phyloP scores from a whole-genome alignment of 305 asterid genomes.

The Euphrasia arctica region DNA sequence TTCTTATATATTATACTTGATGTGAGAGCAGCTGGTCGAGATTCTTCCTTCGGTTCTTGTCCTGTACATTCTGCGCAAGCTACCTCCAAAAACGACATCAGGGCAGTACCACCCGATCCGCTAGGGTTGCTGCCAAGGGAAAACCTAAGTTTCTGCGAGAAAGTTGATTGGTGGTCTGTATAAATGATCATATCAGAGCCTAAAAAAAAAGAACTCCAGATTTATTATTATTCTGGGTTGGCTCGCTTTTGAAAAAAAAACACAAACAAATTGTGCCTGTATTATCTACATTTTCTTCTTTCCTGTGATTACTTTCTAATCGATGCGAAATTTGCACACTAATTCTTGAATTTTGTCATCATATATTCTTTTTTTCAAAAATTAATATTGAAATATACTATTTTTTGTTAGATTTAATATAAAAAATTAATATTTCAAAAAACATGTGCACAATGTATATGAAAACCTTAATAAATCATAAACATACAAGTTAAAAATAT shows the following conservation, averaged over 20 bases:
- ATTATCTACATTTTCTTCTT: conserved; percentile 18
- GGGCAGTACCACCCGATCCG: conserved; percentile 88
- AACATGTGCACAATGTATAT: too few species aligned
- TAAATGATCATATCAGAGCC: conserved; percentile 30
- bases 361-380: not conserved
- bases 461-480: too few species aligned
- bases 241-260: conserved; percentile 21
- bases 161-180: conserved; percentile 12
- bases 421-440: too few species aligned
- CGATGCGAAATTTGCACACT: not conserved
- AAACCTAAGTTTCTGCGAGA: conserved; percentile 1
- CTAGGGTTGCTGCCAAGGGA: conserved; percentile 25
- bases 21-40: conserved; percentile 68
- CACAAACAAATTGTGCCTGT: conserved; percentile 19
- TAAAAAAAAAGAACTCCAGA: conserved; percentile 31
- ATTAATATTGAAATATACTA: not conserved
- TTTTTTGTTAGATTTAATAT: too few species aligned
- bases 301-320: not conserved
- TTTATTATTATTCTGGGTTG: conserved; percentile 42
- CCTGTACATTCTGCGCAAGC: conserved; percentile 81
- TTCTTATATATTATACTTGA: conserved; percentile 11
- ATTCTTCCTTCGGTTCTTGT: conserved; percentile 95
- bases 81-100: conserved; percentile 80
- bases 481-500: too few species aligned
- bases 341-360: not conserved